phyloP scores from a whole-genome alignment of 192 early-diverging fungal species.

The Coemansia sp. region DNA sequence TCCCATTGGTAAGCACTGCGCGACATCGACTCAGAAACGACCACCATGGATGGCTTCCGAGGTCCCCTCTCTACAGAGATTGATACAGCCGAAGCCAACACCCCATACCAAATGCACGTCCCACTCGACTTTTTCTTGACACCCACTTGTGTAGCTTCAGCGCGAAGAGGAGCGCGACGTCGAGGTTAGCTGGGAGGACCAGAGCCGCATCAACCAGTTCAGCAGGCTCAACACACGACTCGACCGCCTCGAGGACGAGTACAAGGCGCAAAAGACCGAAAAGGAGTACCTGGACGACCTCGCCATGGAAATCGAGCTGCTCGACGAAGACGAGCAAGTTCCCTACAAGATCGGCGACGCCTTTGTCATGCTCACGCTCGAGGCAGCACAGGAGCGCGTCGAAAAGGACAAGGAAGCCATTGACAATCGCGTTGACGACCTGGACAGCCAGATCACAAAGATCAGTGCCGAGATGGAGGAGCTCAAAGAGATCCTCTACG shows the following conservation, averaged over 20 bases:
- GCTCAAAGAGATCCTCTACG: conserved; percentile 84
- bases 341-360: conserved; percentile 85
- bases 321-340: conserved; percentile 84
- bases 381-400: conserved; percentile 68
- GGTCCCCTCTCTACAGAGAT: too few species aligned
- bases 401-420: conserved; percentile 61
- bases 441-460: conserved; percentile 62
- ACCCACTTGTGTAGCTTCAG: too few species aligned
- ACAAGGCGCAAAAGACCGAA: conserved; percentile 81
- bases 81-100: too few species aligned
- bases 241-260: conserved; percentile 73
- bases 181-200: conserved; percentile 97
- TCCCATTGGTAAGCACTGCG: conserved; percentile 21
- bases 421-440: conserved; percentile 55
- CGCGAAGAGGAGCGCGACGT: conserved; percentile 79
- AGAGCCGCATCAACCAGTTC: conserved; percentile 93
- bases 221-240: conserved; percentile 76
- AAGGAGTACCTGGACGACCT: conserved; percentile 95
- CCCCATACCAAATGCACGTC: too few species aligned
- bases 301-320: conserved; percentile 82
- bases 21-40: too few species aligned
- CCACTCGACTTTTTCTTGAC: too few species aligned
- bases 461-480: conserved; percentile 73
- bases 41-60: too few species aligned
- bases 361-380: conserved; percentile 74